A percentile compares a stretch with the other conserved stretches of the same genome.
Conservation (phyloP, 108 stramenopile genomes). For the Stephanodiscus triporus region DNA sequence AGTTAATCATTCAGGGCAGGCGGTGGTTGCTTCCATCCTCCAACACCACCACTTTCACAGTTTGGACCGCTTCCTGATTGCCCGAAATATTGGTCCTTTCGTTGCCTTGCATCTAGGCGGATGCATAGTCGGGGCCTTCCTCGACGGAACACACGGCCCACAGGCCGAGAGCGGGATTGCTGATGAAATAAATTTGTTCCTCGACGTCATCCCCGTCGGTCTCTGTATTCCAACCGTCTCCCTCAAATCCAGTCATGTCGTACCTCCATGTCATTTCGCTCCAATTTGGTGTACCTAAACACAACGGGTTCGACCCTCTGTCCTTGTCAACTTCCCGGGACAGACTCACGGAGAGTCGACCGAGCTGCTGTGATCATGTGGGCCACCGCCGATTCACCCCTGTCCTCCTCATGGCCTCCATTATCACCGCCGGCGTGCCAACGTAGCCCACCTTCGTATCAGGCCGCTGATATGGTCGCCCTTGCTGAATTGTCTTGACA, state of each 20-base stretch:
- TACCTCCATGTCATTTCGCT: slow-evolving; percentile 72
- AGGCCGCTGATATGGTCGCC: slow-evolving; percentile 81
- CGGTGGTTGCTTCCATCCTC: slow-evolving; percentile 60
- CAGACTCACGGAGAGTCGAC: slow-evolving; percentile 90
- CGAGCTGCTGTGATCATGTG: slow-evolving; percentile 93
- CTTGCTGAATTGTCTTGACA: slow-evolving; percentile 88
- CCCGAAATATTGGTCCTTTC: slow-evolving; percentile 1
- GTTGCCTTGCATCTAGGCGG: background rate
- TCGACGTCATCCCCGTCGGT: slow-evolving; percentile 46
- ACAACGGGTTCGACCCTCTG: slow-evolving; percentile 89
- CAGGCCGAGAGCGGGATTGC: slow-evolving; percentile 92
- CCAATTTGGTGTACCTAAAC: slow-evolving; percentile 77
- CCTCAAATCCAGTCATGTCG: slow-evolving; percentile 58
- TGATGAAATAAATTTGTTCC: slow-evolving; percentile 89
- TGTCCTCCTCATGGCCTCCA: slow-evolving; percentile 78
- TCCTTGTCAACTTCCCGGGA: slow-evolving; percentile 82
- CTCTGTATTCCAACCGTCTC: slow-evolving; percentile 86
- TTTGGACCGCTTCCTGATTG: slow-evolving; percentile 37
- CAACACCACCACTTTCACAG: slow-evolving; percentile 65
- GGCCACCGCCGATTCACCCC: slow-evolving; percentile 91
- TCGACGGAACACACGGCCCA: slow-evolving; percentile 86
- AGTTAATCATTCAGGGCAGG: background rate
- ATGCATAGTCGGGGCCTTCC: slow-evolving; percentile 7
- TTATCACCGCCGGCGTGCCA: slow-evolving; percentile 83
- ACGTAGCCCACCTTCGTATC: slow-evolving; percentile 93